phyloP scores from a whole-genome alignment of 2,329 filamentous ascomycete genomes.

The Aspergillus chevalieri region DNA sequence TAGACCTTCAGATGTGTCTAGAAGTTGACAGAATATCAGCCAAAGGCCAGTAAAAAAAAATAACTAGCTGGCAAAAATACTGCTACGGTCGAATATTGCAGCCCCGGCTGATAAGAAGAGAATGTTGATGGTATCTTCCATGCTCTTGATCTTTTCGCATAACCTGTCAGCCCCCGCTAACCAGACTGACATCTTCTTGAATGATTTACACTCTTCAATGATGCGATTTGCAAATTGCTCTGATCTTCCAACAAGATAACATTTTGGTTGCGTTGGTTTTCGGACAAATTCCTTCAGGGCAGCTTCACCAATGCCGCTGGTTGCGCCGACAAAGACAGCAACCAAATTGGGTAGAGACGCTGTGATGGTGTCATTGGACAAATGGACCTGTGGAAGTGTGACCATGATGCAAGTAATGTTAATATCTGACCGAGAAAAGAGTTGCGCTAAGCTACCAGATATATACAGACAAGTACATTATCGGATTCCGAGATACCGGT shows the following conservation, averaged over 20 bases:
- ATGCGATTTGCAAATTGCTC: slow-evolving; percentile 37
- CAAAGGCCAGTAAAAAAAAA: background rate
- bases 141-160: slow-evolving; percentile 45
- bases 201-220: slow-evolving; percentile 34
- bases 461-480: too few relatives aligned
- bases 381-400: too few relatives aligned
- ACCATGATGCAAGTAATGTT: too few relatives aligned
- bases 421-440: too few relatives aligned
- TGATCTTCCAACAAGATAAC: slow-evolving; percentile 46
- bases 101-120: slow-evolving; percentile 49
- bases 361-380: background rate
- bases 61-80: slow-evolving; percentile 1
- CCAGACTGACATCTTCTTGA: slow-evolving; percentile 40
- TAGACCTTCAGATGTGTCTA: slow-evolving; percentile 55
- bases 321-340: slow-evolving; percentile 48
- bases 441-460: too few relatives aligned
- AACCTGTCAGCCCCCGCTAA: slow-evolving; percentile 45
- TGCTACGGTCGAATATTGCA: slow-evolving; percentile 28
- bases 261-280: slow-evolving; percentile 34
- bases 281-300: slow-evolving; percentile 43
- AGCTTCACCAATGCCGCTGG: slow-evolving; percentile 47
- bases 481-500: too few relatives aligned
- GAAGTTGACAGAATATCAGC: slow-evolving; percentile 1
- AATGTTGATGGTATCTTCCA: slow-evolving; percentile 50
- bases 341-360: slow-evolving; percentile 29